A percentile compares a stretch with the other conserved stretches of the same genome.
These are phyloP conservation scores for Takashimella koratensis DNA, from an alignment of 1,284 basidiomycete genomes.

Conservation along the genomic window DNA sequence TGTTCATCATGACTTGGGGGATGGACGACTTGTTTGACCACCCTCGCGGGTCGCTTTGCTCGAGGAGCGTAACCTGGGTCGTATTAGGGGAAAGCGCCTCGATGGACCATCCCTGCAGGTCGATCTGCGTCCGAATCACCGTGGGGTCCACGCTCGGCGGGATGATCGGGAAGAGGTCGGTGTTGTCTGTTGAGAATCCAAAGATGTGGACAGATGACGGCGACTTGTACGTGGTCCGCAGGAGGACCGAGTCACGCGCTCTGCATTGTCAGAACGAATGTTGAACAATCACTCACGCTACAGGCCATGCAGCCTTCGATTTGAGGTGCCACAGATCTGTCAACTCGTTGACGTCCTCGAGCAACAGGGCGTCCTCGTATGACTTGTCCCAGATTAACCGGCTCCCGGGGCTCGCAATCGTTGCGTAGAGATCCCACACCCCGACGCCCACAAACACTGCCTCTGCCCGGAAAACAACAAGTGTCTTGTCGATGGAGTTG, in stretches of 20 bases:
- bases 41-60: conserved; percentile 95
- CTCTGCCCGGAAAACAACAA: conserved; percentile 94
- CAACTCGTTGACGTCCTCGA: conserved; percentile 89
- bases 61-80: conserved; percentile 86
- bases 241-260: conserved; percentile 81
- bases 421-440: conserved; percentile 92
- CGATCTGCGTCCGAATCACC: conserved; percentile 88
- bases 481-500: conserved; percentile 93
- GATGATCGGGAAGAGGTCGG: conserved; percentile 74
- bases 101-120: conserved; percentile 95
- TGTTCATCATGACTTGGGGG: conserved; percentile 82
- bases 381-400: conserved; percentile 84
- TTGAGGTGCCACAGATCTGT: conserved; percentile 89
- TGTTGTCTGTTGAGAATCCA: conserved; percentile 88
- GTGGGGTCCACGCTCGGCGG: conserved; percentile 64
- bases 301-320: conserved; percentile 84
- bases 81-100: conserved; percentile 94
- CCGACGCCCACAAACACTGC: conserved; percentile 96
- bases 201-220: conserved; percentile 93
- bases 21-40: conserved; percentile 96
- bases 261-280: conserved; percentile 50
- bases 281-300: conserved; percentile 60
- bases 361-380: conserved; percentile 74
- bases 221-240: conserved; percentile 96
- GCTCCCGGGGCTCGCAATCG: conserved; percentile 78